Evolutionary conservation across 805 yeast species (phyloP).

Genomic region (Candida sithepensis): DNA sequence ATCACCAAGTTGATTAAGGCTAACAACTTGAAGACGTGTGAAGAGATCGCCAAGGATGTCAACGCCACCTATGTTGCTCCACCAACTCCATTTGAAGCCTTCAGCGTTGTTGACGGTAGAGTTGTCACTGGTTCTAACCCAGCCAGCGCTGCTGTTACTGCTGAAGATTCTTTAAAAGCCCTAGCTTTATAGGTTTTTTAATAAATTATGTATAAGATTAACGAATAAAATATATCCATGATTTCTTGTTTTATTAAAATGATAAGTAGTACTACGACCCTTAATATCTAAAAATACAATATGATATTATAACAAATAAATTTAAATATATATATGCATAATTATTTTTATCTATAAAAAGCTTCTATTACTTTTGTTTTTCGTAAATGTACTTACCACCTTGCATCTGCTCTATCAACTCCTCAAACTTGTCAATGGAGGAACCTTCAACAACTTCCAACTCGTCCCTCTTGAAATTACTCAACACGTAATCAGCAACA

Average conservation of each 20-base stretch:
- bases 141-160: conserved; percentile 7
- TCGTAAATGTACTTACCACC: conserved; percentile 28
- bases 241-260: too few species aligned
- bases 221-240: too few species aligned
- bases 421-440: conserved; percentile 39
- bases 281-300: background rate
- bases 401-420: conserved; percentile 34
- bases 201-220: too few species aligned
- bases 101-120: conserved; percentile 50
- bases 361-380: conserved; percentile 4
- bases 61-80: conserved; percentile 48
- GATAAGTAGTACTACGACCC: background rate
- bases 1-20: conserved; percentile 26
- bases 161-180: conserved; percentile 7
- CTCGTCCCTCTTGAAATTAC: conserved; percentile 47
- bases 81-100: conserved; percentile 48
- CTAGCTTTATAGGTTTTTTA: too few species aligned
- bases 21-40: conserved; percentile 33
- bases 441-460: conserved; percentile 34
- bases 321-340: background rate
- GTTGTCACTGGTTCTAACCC: conserved; percentile 68
- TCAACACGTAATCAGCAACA: conserved; percentile 64
- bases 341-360: too few species aligned
- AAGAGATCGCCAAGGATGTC: conserved; percentile 33
- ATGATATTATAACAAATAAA: background rate